A percentile compares a stretch with the other conserved stretches of the same genome.
Evolutionary conservation across 176 grass and related monocot genomes (phyloP).

Genomic region (Aegilops speltoides): DNA sequence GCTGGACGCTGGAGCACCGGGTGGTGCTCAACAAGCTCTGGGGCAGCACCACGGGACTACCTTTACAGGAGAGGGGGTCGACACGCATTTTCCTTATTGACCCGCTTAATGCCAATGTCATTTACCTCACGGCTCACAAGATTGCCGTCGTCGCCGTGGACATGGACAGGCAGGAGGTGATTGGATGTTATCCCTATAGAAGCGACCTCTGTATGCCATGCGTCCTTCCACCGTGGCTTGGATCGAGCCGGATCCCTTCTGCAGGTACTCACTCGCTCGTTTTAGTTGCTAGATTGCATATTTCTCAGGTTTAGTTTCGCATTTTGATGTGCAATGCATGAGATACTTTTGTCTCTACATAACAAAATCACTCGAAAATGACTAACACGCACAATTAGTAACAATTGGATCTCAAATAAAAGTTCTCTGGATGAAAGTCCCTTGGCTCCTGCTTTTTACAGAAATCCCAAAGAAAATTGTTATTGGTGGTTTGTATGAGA

Average conservation of each 20-base stretch:
- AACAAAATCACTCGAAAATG: background rate
- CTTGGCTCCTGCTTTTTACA: background rate
- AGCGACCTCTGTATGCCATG: background rate
- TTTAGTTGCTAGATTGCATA: background rate
- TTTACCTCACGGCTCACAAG: background rate
- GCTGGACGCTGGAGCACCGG: slow-evolving; percentile 31
- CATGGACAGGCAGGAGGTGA: background rate
- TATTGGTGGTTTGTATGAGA: background rate
- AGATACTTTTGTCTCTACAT: background rate
- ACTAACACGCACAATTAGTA: background rate
- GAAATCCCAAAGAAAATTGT: background rate
- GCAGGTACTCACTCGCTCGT: background rate
- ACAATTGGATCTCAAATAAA: background rate
- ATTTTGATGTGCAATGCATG: background rate
- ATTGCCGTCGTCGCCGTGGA: background rate
- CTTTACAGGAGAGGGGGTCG: slow-evolving; percentile 6
- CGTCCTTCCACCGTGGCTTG: background rate
- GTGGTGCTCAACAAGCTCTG: slow-evolving; percentile 1
- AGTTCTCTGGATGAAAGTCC: too few relatives aligned
- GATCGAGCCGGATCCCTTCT: background rate
- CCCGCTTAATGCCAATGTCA: background rate
- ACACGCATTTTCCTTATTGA: background rate
- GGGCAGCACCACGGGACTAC: background rate
- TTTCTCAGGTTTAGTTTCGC: background rate
- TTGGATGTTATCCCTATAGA: background rate